A percentile compares a stretch with the other conserved stretches of the same genome.
Evolutionary conservation across 768 basidiomycete genomes (phyloP).

Genomic region (Kwoniella europaea): DNA sequence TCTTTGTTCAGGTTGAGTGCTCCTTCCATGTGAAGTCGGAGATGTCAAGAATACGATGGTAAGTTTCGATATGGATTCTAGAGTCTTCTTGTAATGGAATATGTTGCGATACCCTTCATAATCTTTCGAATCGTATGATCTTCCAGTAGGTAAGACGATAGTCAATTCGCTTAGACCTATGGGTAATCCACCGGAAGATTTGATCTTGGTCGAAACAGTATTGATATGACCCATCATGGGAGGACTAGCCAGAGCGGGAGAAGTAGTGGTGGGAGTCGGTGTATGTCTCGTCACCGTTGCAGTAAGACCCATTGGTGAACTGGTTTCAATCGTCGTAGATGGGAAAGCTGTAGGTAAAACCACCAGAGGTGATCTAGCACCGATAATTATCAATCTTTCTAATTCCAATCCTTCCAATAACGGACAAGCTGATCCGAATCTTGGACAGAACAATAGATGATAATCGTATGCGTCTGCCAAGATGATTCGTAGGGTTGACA

Average conservation of each 20-base stretch:
- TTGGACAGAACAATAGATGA: constrained; percentile 22
- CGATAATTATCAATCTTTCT: constrained; percentile 13
- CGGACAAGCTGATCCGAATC: constrained; percentile 5
- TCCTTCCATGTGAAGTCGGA: not conserved
- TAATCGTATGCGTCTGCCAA: constrained; percentile 25
- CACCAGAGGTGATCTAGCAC: constrained; percentile 19
- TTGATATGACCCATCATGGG: not conserved
- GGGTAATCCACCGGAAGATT: constrained; percentile 13
- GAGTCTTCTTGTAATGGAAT: constrained; percentile 15
- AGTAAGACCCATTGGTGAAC: not conserved
- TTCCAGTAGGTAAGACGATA: constrained; percentile 18
- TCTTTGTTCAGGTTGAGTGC: not conserved
- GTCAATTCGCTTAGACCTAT: constrained; percentile 10
- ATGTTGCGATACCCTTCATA: constrained; percentile 20
- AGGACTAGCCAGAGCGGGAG: not conserved
- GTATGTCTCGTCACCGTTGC: not conserved
- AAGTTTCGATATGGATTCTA: constrained; percentile 5
- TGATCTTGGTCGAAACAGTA: not conserved
- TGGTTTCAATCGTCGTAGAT: not conserved
- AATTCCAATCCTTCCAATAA: constrained; percentile 13
- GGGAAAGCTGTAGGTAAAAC: constrained; percentile 19
- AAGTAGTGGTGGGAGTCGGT: not conserved
- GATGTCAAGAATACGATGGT: constrained; percentile 14
- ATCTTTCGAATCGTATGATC: constrained; percentile 24
- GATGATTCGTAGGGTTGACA: constrained; percentile 12